A percentile compares a stretch with the other conserved stretches of the same genome.
Conservation (phyloP, 352 stramenopile species). For the Phytopythium boreale region DNA sequence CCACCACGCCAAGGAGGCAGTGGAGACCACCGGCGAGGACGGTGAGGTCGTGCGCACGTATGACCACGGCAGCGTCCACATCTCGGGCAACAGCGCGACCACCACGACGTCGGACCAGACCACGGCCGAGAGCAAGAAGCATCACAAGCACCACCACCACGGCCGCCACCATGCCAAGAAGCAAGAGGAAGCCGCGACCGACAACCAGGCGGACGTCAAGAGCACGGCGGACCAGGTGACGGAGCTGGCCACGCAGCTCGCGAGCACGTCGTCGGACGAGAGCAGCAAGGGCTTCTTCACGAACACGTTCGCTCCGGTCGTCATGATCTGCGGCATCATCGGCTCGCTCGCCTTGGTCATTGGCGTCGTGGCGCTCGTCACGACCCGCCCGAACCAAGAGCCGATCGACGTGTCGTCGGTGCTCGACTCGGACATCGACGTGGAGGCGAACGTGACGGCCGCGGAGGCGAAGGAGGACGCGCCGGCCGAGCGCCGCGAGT, state of each 20-base stretch:
- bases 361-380: constrained; percentile 52
- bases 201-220: constrained; percentile 23
- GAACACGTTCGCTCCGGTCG: constrained; percentile 38
- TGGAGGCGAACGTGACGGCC: constrained; percentile 38
- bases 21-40: constrained; percentile 14
- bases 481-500: constrained; percentile 32
- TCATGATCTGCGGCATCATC: constrained; percentile 67
- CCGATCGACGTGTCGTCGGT: constrained; percentile 34
- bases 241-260: constrained; percentile 58
- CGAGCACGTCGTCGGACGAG: constrained; percentile 23
- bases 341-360: constrained; percentile 63
- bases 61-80: constrained; percentile 29
- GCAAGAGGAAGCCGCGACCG: neutral
- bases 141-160: constrained; percentile 12
- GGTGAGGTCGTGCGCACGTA: constrained; percentile 29
- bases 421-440: constrained; percentile 47
- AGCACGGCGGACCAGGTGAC: constrained; percentile 31
- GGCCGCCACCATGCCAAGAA: constrained; percentile 12
- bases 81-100: constrained; percentile 14
- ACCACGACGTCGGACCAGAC: constrained; percentile 13
- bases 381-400: constrained; percentile 21
- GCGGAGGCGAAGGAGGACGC: constrained; percentile 25
- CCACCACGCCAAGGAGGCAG: constrained; percentile 10
- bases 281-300: constrained; percentile 30
- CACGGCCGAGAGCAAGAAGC: constrained; percentile 17